A percentile compares a stretch with the other conserved stretches of the same genome.
Conservation (phyloP, 2,329 filamentous ascomycete species). For the Apiospora malaysiana region DNA sequence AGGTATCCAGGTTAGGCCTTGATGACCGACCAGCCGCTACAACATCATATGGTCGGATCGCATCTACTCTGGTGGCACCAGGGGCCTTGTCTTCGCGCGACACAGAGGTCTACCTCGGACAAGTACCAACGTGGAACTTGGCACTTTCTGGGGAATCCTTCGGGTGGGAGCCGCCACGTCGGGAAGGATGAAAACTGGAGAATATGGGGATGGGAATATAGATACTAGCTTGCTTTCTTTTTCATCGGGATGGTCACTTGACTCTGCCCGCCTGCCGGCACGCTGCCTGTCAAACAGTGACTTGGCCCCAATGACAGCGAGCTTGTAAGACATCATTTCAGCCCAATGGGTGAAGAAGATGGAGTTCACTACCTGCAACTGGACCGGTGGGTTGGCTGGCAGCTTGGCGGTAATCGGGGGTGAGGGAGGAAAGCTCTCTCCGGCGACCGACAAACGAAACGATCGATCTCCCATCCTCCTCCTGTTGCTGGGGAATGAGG, state of each 20-base stretch:
- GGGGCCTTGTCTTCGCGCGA: background rate
- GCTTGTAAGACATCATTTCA: background rate
- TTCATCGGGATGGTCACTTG: background rate
- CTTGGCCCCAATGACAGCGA: background rate
- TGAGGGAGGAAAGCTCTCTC: no score
- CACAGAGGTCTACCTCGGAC: background rate
- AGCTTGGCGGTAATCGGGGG: no score
- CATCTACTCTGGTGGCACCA: no score
- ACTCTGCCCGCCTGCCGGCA: background rate
- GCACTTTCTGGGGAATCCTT: background rate
- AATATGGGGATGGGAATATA: background rate
- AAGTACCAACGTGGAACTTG: background rate
- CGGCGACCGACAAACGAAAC: background rate
- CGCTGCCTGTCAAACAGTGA: background rate
- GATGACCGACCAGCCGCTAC: background rate
- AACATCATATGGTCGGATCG: no score
- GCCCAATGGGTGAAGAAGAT: background rate
- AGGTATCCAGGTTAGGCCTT: background rate
- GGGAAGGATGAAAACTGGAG: background rate
- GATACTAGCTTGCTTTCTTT: background rate
- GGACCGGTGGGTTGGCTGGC: background rate
- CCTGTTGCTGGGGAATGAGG: no score
- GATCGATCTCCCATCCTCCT: background rate
- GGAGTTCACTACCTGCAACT: background rate
- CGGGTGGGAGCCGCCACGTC: background rate